A percentile compares a stretch with the other conserved stretches of the same genome.
Conservation (phyloP, 2,329 filamentous ascomycete species). For the Fusarium piperis region DNA sequence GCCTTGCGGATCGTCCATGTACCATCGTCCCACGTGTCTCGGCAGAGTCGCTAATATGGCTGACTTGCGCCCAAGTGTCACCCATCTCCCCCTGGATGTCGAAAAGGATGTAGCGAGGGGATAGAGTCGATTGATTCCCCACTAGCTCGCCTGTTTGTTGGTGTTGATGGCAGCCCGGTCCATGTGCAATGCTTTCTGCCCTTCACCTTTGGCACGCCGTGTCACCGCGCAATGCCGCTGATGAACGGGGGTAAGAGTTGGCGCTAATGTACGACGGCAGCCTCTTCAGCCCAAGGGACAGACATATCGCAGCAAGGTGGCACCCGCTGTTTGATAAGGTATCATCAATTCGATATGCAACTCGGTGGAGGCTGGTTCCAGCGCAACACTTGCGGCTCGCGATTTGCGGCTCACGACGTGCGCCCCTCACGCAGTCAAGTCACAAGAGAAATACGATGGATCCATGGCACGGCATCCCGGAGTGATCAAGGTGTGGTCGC, state of each 20-base stretch:
- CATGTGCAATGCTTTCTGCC: slow-evolving; percentile 3
- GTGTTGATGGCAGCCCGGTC: slow-evolving; percentile 19
- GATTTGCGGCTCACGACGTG: neutral
- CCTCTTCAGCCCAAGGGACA: slow-evolving; percentile 10
- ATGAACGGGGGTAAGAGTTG: slow-evolving; percentile 1
- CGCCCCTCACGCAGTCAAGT: neutral
- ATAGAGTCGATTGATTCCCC: slow-evolving; percentile 20
- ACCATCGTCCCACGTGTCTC: slow-evolving; percentile 13
- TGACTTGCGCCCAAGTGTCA: neutral
- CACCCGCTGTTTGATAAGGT: slow-evolving; percentile 29
- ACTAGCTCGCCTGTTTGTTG: slow-evolving; percentile 14
- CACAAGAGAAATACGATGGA: neutral
- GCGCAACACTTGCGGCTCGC: neutral
- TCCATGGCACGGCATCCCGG: neutral
- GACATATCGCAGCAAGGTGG: slow-evolving; percentile 20
- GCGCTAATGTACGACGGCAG: slow-evolving; percentile 28
- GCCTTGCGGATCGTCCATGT: neutral
- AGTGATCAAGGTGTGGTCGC: neutral
- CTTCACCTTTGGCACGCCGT: neutral
- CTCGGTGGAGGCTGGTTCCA: neutral
- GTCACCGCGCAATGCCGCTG: neutral
- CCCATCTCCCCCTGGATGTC: slow-evolving; percentile 3
- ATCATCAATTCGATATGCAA: slow-evolving; percentile 7
- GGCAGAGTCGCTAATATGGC: slow-evolving; percentile 1
- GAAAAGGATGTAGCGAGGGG: slow-evolving; percentile 6